A percentile compares a stretch with the other conserved stretches of the same genome.
phyloP scores from a whole-genome alignment of 2,329 filamentous ascomycete genomes.

The Endoconidiophora laricicola region DNA sequence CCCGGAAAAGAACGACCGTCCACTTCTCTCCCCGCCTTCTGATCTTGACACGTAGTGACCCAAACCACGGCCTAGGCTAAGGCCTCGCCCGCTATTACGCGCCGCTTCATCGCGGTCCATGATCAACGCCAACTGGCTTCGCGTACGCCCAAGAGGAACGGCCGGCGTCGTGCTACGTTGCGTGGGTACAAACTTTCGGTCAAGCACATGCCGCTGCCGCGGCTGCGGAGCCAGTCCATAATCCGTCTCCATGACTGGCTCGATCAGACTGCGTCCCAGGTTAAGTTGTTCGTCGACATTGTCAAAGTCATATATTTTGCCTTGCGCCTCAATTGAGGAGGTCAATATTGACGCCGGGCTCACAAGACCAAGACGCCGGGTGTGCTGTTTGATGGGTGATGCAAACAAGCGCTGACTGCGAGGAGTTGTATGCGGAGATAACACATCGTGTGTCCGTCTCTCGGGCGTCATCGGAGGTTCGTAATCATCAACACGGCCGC shows the following conservation, averaged over 20 bases:
- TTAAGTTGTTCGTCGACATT: constrained; percentile 15
- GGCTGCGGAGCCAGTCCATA: constrained; percentile 16
- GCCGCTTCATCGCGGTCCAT: constrained; percentile 34
- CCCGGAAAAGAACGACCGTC: constrained; percentile 1
- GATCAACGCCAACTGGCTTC: constrained; percentile 41
- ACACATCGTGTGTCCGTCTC: neutral
- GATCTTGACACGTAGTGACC: neutral
- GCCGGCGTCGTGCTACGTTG: constrained; percentile 28
- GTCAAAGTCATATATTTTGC: constrained; percentile 28
- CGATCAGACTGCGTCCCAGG: constrained; percentile 6
- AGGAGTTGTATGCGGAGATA: neutral
- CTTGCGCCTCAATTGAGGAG: constrained; percentile 26
- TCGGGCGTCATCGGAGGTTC: neutral
- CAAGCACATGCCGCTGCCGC: constrained; percentile 18
- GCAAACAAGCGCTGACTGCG: constrained; percentile 6
- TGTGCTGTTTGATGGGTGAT: constrained; percentile 2
- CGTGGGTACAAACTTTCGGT: constrained; percentile 31
- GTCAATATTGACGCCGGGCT: constrained; percentile 16
- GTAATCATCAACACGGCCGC: neutral
- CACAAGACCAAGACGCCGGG: neutral
- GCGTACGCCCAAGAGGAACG: constrained; percentile 39
- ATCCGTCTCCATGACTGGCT: constrained; percentile 14
- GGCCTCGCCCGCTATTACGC: neutral
- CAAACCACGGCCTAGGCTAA: neutral
- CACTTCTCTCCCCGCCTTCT: neutral